A percentile compares a stretch with the other conserved stretches of the same genome.
Conservation (phyloP, 345 rosid genomes). For the Eucalyptus victrix region DNA sequence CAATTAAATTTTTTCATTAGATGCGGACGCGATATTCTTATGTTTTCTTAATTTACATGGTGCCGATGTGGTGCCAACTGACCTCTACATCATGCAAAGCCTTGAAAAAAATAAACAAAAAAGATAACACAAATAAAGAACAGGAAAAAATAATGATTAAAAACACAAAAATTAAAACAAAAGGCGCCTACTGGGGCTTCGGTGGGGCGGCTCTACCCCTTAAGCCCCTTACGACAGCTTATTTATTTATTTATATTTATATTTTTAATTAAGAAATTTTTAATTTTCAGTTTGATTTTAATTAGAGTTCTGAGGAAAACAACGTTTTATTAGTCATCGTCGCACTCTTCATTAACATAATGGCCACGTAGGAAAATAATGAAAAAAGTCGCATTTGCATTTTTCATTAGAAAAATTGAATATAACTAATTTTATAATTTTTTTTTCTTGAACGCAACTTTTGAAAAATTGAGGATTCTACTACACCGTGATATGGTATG, state of each 20-base stretch:
- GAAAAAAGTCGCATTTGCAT: neutral
- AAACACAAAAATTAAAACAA: neutral
- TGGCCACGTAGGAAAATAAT: neutral
- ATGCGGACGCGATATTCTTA: neutral
- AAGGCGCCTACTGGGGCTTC: neutral
- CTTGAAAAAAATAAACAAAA: neutral
- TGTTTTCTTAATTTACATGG: neutral
- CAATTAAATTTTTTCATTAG: neutral
- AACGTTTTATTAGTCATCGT: neutral
- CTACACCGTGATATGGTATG: neutral
- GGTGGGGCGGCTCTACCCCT: neutral
- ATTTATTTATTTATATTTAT: no score
- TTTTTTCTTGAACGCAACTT: neutral
- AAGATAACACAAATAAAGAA: neutral
- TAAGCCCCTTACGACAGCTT: neutral
- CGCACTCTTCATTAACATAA: neutral
- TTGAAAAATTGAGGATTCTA: neutral
- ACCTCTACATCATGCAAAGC: neutral
- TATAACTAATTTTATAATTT: neutral
- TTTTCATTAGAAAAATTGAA: neutral
- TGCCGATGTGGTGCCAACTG: neutral
- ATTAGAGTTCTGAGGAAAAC: neutral
- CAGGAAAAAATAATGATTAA: neutral
- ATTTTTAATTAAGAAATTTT: neutral
- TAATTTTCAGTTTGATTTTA: neutral